These are phyloP conservation scores for Ogataea nonfermentans DNA, from an alignment of 805 yeast species.

Conservation along the genomic window DNA sequence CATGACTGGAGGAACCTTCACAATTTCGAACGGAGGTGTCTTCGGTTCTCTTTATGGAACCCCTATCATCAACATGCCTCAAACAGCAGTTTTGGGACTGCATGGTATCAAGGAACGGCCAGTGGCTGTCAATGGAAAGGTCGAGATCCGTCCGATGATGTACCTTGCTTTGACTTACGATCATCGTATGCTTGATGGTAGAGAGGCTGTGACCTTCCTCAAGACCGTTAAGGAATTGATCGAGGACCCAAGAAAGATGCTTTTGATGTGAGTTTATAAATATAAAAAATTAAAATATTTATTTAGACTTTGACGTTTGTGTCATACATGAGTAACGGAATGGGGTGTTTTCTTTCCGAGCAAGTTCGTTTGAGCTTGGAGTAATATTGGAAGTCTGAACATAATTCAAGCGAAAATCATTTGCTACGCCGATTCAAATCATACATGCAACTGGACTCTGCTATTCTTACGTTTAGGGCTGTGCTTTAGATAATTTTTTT, in stretches of 20 bases:
- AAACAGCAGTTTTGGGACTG: slow-evolving; percentile 95
- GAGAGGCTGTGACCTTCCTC: slow-evolving; percentile 97
- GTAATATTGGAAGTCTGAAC: too few species aligned
- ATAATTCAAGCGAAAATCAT: too few species aligned
- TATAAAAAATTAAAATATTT: slow-evolving; percentile 3
- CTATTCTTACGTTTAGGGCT: background rate
- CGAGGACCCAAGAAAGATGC: slow-evolving; percentile 99
- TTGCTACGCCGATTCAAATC: too few species aligned
- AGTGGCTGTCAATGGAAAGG: slow-evolving; percentile 92
- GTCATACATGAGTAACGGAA: background rate
- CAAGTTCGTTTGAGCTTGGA: too few species aligned
- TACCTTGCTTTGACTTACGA: slow-evolving; percentile 97
- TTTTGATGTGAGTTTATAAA: slow-evolving; percentile 41
- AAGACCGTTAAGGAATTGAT: slow-evolving; percentile 94
- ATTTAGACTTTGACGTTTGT: background rate
- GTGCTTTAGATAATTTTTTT: background rate
- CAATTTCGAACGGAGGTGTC: slow-evolving; percentile 98
- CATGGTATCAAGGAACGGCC: slow-evolving; percentile 98
- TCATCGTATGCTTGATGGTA: slow-evolving; percentile 96
- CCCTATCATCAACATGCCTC: slow-evolving; percentile 97
- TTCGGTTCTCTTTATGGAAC: slow-evolving; percentile 98
- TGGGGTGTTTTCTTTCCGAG: too few species aligned
- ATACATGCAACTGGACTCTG: background rate
- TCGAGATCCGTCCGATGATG: slow-evolving; percentile 99
- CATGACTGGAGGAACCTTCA: slow-evolving; percentile 99